These are phyloP conservation scores for Pilatotrama ljubarskyi DNA, from an alignment of 768 basidiomycete species.

Conservation along the genomic window DNA sequence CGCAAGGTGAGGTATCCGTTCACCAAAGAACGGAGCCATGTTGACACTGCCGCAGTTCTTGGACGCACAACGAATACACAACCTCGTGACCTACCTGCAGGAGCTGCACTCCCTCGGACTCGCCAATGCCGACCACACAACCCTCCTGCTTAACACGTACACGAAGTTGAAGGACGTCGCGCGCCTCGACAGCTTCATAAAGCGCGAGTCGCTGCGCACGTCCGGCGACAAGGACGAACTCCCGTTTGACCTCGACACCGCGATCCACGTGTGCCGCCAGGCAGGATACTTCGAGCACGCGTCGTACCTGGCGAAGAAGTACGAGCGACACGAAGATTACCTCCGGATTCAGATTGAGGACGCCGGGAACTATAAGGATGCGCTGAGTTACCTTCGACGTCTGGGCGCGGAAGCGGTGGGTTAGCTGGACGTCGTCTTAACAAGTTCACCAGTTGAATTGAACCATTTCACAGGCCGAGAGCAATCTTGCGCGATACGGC, in stretches of 20 bases:
- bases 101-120: constrained; percentile 87
- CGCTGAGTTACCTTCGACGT: constrained; percentile 74
- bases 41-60: constrained; percentile 64
- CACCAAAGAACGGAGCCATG: not conserved
- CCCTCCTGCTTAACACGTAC: constrained; percentile 93
- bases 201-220: constrained; percentile 67
- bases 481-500: constrained; percentile 84
- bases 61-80: constrained; percentile 93
- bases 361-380: constrained; percentile 77
- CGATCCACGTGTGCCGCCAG: constrained; percentile 94
- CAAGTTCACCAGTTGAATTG: not conserved
- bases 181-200: constrained; percentile 90
- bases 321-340: constrained; percentile 90
- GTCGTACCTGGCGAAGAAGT: constrained; percentile 88
- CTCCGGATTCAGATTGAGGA: constrained; percentile 94
- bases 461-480: constrained; percentile 66
- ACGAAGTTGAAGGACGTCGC: constrained; percentile 93
- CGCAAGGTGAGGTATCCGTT: constrained; percentile 65
- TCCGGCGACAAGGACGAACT: constrained; percentile 60
- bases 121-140: constrained; percentile 96
- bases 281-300: constrained; percentile 97
- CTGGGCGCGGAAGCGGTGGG: constrained; percentile 80
- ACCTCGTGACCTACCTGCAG: constrained; percentile 94
- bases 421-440: constrained; percentile 15
- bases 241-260: constrained; percentile 96